These are phyloP conservation scores for Penicillium salamii DNA, from an alignment of 495 filamentous ascomycete species.

Conservation along the genomic window DNA sequence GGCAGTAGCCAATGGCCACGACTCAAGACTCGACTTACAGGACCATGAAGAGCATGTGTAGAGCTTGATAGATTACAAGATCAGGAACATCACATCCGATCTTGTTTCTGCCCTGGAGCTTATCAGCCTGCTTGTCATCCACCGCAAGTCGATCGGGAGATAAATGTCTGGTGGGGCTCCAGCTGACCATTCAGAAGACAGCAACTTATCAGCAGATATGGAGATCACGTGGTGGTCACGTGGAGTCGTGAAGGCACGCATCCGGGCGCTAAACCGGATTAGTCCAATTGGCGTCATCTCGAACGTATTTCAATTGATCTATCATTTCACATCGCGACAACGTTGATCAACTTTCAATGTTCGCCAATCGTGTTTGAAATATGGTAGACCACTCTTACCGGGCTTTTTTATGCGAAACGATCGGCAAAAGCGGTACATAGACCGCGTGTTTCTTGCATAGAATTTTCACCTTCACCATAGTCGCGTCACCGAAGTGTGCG, in stretches of 20 bases:
- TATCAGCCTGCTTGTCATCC: not conserved
- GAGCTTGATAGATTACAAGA: not conserved
- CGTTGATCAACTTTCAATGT: too few species aligned
- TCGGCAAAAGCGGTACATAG: too few species aligned
- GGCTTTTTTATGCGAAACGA: too few species aligned
- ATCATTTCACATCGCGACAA: too few species aligned
- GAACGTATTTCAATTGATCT: not conserved
- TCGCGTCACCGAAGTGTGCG: not conserved
- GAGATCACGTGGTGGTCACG: not conserved
- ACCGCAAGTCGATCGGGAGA: not conserved
- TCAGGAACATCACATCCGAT: not conserved
- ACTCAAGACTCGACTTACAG: not conserved
- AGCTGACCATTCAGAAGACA: not conserved
- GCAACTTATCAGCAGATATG: slow-evolving; percentile 6
- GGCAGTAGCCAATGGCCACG: not conserved
- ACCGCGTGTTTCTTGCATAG: too few species aligned
- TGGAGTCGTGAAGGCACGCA: not conserved
- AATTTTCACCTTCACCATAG: too few species aligned
- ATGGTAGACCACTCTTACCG: too few species aligned
- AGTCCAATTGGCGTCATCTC: not conserved
- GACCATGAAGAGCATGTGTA: too few species aligned
- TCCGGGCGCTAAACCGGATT: not conserved
- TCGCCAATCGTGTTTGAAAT: too few species aligned
- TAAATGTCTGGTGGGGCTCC: not conserved
- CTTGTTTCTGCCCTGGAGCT: not conserved